Evolutionary conservation across 306 rosid genomes (phyloP).

Genomic region (Gynostemma pentaphyllum): DNA sequence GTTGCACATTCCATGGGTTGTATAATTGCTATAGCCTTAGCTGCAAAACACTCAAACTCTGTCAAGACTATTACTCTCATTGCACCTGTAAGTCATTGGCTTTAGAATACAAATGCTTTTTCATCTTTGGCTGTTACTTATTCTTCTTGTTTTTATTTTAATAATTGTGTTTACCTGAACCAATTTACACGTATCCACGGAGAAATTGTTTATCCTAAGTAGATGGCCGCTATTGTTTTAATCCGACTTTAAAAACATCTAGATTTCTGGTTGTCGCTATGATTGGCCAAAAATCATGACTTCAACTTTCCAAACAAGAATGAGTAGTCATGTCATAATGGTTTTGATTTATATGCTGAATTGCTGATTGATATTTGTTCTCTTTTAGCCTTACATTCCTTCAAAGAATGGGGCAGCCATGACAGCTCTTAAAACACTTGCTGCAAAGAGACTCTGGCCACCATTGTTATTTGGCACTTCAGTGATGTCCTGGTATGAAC

Average conservation of each 20-base stretch:
- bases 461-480: constrained; percentile 47
- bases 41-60: constrained; percentile 46
- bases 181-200: no score
- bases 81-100: constrained; percentile 60
- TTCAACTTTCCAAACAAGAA: background rate
- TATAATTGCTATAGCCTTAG: constrained; percentile 59
- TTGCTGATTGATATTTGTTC: background rate
- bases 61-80: constrained; percentile 68
- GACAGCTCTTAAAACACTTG: constrained; percentile 38
- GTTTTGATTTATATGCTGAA: background rate
- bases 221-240: no score
- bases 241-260: no score
- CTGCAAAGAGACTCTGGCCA: constrained; percentile 58
- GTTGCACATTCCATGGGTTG: constrained; percentile 97
- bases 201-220: no score
- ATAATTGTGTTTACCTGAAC: no score
- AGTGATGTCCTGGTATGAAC: constrained; percentile 86
- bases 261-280: no score
- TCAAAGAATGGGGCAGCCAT: constrained; percentile 33
- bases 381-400: constrained; percentile 58
- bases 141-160: no score
- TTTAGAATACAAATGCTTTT: background rate
- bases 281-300: no score
- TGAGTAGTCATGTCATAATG: background rate
- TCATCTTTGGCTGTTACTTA: background rate